Base-by-base conservation (phyloP, 495 filamentous ascomycete species). In the Platismatia glauca region DNA sequence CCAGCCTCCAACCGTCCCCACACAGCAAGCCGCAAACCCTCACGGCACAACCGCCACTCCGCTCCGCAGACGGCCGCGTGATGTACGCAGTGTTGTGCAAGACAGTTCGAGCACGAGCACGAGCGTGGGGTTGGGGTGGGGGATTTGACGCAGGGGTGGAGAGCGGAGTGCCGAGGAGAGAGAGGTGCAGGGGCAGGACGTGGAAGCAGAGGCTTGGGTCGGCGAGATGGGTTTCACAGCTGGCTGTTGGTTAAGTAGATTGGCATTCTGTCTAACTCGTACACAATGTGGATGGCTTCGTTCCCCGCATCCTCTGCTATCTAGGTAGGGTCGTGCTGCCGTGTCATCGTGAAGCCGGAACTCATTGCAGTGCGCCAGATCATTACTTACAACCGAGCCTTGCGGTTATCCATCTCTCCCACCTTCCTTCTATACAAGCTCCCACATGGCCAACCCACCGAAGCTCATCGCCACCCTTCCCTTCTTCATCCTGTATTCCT, bases 401-500 rank as follows among this genome's bases (percentile, higher is more conserved):
- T 31, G 33, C 48, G 5, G 27, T 31, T 16, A 18, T 15, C 27
- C 24, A 31, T 31, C 27, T 13, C 48, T 33, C 13, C 3, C 27
- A 50, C 27, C 9, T 20, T 50, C 37, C 58, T n/a, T 4, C n/a
- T 61, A 85, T 35, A 87, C 82, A 67, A 95, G 70, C 58, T 89
- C 84, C 90, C 90, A 96, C 67, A 79, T 76, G 2, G 79, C 80
- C 67, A 91, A 77, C 58, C 79, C 81, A 6, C 74, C 75, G 77
- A 82, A 89, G 3, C 76, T 74, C 84, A 85, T 88, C 6, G 75
- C 83, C 29, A 78, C 75, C 60, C 79, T 77, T 1, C 83, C 84
- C 69, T 83, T 85, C 70, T 79, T 79, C 39, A 72, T 66, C 71
- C 78, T 70, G 70, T 81, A 96, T 71, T 92, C 84, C 69, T 82